phyloP scores from a whole-genome alignment of 2,329 filamentous ascomycete genomes.

The Aspergillus pseudoviridinutans region DNA sequence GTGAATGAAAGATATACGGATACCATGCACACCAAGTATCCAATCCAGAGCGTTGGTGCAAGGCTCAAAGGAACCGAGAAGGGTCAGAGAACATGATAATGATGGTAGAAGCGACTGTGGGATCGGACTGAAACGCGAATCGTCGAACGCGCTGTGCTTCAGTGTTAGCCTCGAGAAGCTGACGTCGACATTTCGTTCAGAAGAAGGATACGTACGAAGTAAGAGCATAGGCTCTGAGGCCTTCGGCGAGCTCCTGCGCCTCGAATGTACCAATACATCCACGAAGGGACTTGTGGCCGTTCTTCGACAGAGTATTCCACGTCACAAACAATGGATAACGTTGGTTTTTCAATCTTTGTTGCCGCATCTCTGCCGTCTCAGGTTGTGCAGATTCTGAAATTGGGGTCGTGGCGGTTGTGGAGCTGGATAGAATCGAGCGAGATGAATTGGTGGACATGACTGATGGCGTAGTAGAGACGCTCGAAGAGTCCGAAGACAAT shows the following conservation, averaged over 20 bases:
- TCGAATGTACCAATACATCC: conserved; percentile 98
- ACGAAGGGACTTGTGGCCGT: conserved; percentile 65
- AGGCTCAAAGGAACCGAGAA: conserved; percentile 81
- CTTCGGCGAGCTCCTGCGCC: conserved; percentile 65
- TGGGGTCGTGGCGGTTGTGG: conserved; percentile 43
- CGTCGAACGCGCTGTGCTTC: conserved; percentile 56
- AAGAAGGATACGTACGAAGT: conserved; percentile 58
- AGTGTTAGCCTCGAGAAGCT: conserved; percentile 1
- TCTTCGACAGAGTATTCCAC: conserved; percentile 73
- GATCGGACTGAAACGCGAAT: conserved; percentile 59
- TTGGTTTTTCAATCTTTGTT: conserved; percentile 32
- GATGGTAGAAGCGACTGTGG: conserved; percentile 44
- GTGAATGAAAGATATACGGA: conserved; percentile 80
- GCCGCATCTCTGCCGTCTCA: conserved; percentile 13
- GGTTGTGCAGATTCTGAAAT: conserved; percentile 38
- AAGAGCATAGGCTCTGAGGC: conserved; percentile 74
- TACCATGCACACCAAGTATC: conserved; percentile 78
- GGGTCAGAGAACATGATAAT: conserved; percentile 62
- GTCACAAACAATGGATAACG: conserved; percentile 84
- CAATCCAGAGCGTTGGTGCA: conserved; percentile 73
- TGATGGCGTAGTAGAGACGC: conserved; percentile 38
- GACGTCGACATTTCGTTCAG: neutral
- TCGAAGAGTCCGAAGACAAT: conserved; percentile 37
- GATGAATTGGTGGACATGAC: conserved; percentile 49
- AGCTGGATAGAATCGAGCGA: conserved; percentile 39